Evolutionary conservation across 1,139 yeast genomes (phyloP).

Genomic region (Candida pseudoviswanathii): DNA sequence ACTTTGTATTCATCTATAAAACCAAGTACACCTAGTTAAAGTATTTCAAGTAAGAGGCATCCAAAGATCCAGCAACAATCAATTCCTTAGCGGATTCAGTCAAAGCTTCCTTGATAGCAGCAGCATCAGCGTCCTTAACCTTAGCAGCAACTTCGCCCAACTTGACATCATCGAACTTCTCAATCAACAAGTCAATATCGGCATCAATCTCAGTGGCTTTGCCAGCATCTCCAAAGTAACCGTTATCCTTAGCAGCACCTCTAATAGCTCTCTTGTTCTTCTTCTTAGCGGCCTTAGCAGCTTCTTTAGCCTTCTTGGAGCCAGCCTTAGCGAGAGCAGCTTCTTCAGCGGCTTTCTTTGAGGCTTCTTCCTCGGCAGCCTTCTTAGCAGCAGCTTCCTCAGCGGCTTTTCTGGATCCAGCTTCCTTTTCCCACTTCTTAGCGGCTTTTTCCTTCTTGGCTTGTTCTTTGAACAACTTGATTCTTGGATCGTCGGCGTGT

Average conservation of each 20-base stretch:
- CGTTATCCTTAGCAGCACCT: constrained; percentile 78
- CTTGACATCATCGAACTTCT: constrained; percentile 74
- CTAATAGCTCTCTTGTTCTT: constrained; percentile 95
- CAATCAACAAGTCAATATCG: constrained; percentile 79
- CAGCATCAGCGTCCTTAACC: constrained; percentile 54
- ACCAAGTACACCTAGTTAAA: constrained; percentile 18
- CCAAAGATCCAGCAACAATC: constrained; percentile 32
- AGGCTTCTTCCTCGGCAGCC: constrained; percentile 81
- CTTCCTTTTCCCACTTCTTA: constrained; percentile 97
- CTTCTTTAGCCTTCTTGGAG: constrained; percentile 92
- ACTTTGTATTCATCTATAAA: neutral
- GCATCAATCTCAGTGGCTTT: constrained; percentile 70
- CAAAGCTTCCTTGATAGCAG: constrained; percentile 54
- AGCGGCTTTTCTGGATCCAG: constrained; percentile 95
- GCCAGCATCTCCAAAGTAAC: constrained; percentile 78
- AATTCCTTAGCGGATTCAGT: constrained; percentile 50
- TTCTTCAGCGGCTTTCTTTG: constrained; percentile 75
- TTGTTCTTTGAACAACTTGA: constrained; percentile 86
- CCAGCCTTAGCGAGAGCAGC: constrained; percentile 68
- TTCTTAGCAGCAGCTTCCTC: constrained; percentile 79
- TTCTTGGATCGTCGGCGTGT: constrained; percentile 89
- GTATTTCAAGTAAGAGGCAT: constrained; percentile 39
- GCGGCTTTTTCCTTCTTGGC: constrained; percentile 95
- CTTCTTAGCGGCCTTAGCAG: constrained; percentile 96
- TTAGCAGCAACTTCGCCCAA: constrained; percentile 70